phyloP scores from a whole-genome alignment of 2,329 filamentous ascomycete genomes.

The Cyphellophora europaea region DNA sequence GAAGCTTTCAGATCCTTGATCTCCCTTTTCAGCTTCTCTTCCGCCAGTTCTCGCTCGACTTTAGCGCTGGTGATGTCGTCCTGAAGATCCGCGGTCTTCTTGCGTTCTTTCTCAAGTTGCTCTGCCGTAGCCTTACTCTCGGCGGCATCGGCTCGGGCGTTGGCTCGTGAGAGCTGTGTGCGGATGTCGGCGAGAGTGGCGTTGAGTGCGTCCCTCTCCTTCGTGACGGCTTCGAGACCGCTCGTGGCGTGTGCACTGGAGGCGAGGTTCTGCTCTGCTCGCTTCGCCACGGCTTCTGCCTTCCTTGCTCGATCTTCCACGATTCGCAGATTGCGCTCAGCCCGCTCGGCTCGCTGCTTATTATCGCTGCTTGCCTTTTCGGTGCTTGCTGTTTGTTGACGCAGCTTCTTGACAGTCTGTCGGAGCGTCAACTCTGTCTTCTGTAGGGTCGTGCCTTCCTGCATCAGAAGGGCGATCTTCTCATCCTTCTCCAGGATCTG shows the following conservation, averaged over 20 bases:
- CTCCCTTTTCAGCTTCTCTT: slow-evolving; percentile 61
- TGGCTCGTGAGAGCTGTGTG: slow-evolving; percentile 58
- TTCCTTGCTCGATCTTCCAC: slow-evolving; percentile 49
- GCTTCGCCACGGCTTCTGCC: slow-evolving; percentile 49
- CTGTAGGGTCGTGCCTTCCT: slow-evolving; percentile 83
- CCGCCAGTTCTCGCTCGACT: slow-evolving; percentile 66
- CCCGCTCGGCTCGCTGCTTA: slow-evolving; percentile 47
- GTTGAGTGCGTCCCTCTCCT: slow-evolving; percentile 55
- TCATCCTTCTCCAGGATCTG: slow-evolving; percentile 84
- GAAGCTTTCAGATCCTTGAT: slow-evolving; percentile 65
- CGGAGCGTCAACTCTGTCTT: slow-evolving; percentile 79
- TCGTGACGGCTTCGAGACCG: slow-evolving; percentile 52
- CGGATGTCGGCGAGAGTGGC: slow-evolving; percentile 59
- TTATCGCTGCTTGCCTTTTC: slow-evolving; percentile 41
- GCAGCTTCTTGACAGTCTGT: slow-evolving; percentile 71
- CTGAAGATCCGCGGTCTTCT: slow-evolving; percentile 44
- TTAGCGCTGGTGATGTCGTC: slow-evolving; percentile 56
- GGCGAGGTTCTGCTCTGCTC: slow-evolving; percentile 46
- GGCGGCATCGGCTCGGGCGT: slow-evolving; percentile 56
- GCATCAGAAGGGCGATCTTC: slow-evolving; percentile 78
- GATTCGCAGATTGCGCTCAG: slow-evolving; percentile 45
- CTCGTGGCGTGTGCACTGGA: slow-evolving; percentile 41
- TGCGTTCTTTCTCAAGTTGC: slow-evolving; percentile 57
- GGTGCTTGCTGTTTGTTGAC: slow-evolving; percentile 41
- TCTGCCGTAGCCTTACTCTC: slow-evolving; percentile 59